phyloP scores from a whole-genome alignment of 2,329 filamentous ascomycete species.

The Colletotrichum orchidophilum region DNA sequence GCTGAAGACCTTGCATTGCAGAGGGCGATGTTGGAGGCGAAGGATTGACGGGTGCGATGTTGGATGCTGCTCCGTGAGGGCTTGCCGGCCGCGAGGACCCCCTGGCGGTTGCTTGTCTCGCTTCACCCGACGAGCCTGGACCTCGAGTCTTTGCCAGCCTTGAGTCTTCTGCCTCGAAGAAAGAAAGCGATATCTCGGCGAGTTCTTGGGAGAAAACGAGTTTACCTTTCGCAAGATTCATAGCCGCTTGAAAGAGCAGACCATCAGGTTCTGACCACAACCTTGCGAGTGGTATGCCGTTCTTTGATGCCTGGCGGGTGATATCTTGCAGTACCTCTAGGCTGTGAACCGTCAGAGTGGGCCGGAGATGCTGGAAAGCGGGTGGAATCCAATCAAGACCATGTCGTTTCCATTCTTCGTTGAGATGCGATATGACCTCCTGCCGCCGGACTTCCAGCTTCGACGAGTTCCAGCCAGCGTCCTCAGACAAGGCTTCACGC shows the following conservation, averaged over 20 bases:
- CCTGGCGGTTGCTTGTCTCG: not conserved
- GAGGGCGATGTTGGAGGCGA: not conserved
- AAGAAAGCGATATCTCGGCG: not conserved
- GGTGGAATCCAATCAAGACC: slow-evolving; percentile 22
- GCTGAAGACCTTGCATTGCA: not conserved
- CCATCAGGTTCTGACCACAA: slow-evolving; percentile 25
- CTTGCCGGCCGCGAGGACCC: not conserved
- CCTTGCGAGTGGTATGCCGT: slow-evolving; percentile 8
- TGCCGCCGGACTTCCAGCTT: not conserved
- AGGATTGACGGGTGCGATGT: not conserved
- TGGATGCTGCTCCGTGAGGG: not conserved
- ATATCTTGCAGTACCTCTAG: slow-evolving; percentile 8
- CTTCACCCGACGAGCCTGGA: not conserved
- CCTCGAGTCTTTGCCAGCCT: not conserved
- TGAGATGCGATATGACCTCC: not conserved
- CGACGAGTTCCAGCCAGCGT: not conserved
- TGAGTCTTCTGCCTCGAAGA: not conserved
- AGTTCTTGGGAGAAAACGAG: slow-evolving; percentile 21
- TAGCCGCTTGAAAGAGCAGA: slow-evolving; percentile 2
- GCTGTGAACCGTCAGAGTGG: slow-evolving; percentile 6
- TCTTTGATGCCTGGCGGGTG: slow-evolving; percentile 8
- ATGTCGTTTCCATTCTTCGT: slow-evolving; percentile 8
- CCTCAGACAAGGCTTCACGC: not conserved
- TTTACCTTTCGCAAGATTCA: not conserved
- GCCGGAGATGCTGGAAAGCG: slow-evolving; percentile 1